phyloP scores from a whole-genome alignment of 129 eudicot genomes.

The Chrysanthemum makinoi region DNA sequence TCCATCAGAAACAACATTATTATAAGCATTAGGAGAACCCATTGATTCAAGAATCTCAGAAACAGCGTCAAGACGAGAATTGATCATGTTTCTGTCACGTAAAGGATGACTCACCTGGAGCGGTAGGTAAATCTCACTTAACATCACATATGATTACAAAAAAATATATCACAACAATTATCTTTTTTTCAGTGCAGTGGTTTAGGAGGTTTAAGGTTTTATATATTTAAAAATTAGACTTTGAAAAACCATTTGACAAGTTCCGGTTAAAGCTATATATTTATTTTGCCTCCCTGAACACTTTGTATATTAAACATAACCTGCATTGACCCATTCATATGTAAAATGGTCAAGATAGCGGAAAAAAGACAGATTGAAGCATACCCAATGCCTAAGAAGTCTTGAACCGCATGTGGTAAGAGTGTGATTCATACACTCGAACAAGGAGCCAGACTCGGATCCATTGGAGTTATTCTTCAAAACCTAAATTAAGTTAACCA shows the following conservation, averaged over 20 bases:
- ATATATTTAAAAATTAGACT: too few relatives aligned
- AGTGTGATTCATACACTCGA: slow-evolving; percentile 76
- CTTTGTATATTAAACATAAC: too few relatives aligned
- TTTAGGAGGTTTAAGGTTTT: too few relatives aligned
- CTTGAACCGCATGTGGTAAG: slow-evolving; percentile 74
- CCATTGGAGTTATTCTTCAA: slow-evolving; percentile 74
- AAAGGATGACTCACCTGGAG: slow-evolving; percentile 90
- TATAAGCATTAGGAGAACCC: slow-evolving; percentile 34
- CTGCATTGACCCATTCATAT: background rate
- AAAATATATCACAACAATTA: too few relatives aligned
- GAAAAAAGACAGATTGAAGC: slow-evolving; percentile 8
- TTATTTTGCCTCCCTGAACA: too few relatives aligned
- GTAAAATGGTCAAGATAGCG: background rate
- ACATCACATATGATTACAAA: background rate
- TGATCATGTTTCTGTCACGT: slow-evolving; percentile 65
- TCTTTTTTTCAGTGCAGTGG: too few relatives aligned
- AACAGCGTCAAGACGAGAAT: slow-evolving; percentile 84
- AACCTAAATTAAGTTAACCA: slow-evolving; percentile 42
- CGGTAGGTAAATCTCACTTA: slow-evolving; percentile 15
- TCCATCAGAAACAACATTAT: slow-evolving; percentile 10
- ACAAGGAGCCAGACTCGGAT: slow-evolving; percentile 73
- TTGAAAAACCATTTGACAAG: too few relatives aligned
- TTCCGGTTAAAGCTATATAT: too few relatives aligned
- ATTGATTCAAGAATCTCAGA: slow-evolving; percentile 83
- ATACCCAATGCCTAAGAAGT: slow-evolving; percentile 95